Evolutionary conservation across 306 rosid genomes (phyloP).

Genomic region (Pterocarpus santalinus): DNA sequence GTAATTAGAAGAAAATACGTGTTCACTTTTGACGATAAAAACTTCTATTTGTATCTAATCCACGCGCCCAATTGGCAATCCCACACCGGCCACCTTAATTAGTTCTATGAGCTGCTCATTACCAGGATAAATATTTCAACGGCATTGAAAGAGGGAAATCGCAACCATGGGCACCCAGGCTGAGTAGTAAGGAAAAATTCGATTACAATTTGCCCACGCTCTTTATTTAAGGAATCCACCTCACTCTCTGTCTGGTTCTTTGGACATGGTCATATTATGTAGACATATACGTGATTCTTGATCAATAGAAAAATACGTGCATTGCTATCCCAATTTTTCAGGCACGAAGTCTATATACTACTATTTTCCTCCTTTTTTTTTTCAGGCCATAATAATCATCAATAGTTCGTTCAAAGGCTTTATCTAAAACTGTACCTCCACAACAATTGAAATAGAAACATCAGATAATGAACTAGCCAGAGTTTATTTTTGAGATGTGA

Average conservation of each 20-base stretch:
- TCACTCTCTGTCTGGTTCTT: neutral
- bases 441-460: too few species aligned
- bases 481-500: too few species aligned
- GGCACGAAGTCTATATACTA: too few species aligned
- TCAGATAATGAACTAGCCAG: too few species aligned
- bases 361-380: too few species aligned
- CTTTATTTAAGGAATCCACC: neutral
- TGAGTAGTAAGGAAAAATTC: neutral
- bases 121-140: conserved; percentile 8
- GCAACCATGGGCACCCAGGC: neutral
- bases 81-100: neutral
- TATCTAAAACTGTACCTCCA: too few species aligned
- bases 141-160: neutral
- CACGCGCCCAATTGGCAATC: neutral
- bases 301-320: too few species aligned
- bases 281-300: neutral
- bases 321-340: too few species aligned
- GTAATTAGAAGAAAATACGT: neutral
- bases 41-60: too few species aligned
- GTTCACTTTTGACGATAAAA: too few species aligned
- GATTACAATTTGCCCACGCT: neutral
- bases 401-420: too few species aligned
- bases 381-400: too few species aligned
- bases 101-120: neutral
- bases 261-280: neutral